These are phyloP conservation scores for Metschnikowia rubicola DNA, from an alignment of 805 yeast genomes.

Conservation along the genomic window DNA sequence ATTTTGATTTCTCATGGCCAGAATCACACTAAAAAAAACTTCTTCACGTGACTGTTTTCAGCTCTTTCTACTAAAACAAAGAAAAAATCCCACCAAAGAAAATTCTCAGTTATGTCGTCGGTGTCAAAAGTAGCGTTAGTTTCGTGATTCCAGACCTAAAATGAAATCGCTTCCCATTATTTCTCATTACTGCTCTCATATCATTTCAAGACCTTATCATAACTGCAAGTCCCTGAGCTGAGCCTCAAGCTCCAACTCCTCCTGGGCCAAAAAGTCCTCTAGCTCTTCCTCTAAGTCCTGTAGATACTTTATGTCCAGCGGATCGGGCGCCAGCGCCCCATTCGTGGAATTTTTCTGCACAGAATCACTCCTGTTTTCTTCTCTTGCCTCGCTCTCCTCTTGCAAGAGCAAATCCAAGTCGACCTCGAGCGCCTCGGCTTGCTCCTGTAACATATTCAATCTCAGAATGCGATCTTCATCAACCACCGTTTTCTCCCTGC, in stretches of 20 bases:
- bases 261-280: slow-evolving; percentile 14
- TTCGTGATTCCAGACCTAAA: no score
- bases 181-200: no score
- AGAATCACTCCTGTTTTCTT: neutral
- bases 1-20: no score
- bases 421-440: slow-evolving; percentile 12
- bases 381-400: slow-evolving; percentile 5
- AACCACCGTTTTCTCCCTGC: slow-evolving; percentile 13
- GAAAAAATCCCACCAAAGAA: no score
- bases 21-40: no score
- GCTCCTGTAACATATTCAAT: slow-evolving; percentile 6
- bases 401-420: slow-evolving; percentile 11
- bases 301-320: neutral
- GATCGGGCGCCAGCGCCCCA: slow-evolving; percentile 1
- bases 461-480: slow-evolving; percentile 7
- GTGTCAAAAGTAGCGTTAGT: no score
- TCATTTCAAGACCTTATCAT: neutral
- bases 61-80: no score
- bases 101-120: no score
- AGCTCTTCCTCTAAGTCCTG: slow-evolving; percentile 13
- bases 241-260: slow-evolving; percentile 19
- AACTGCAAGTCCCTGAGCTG: slow-evolving; percentile 14
- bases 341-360: neutral
- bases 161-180: no score
- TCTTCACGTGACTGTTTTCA: no score